Percentiles rank a stretch among this genome's conserved stretches.
Evolutionary conservation across 768 basidiomycete genomes (phyloP).

Genomic region (Collybia sp.): DNA sequence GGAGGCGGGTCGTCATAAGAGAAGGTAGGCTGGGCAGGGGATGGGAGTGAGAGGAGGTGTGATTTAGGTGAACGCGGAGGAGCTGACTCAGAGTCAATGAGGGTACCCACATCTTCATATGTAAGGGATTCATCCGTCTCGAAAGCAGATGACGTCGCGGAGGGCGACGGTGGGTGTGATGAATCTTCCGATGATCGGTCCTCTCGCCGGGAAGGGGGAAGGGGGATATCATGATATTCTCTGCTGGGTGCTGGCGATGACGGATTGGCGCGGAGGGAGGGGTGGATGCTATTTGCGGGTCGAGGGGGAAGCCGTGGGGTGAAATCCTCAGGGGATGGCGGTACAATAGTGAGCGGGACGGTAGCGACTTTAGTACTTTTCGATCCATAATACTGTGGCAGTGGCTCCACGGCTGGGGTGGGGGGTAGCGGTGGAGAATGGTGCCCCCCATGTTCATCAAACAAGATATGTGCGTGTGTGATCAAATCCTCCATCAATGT

Average conservation of each 20-base stretch:
- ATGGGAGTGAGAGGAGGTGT: background rate
- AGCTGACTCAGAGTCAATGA: background rate
- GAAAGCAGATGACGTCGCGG: constrained; percentile 15
- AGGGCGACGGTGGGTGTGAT: constrained; percentile 21
- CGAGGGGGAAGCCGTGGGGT: constrained; percentile 65
- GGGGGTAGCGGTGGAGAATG: constrained; percentile 71
- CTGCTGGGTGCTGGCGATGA: constrained; percentile 38
- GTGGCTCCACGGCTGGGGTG: constrained; percentile 61
- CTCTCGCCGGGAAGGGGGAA: constrained; percentile 18
- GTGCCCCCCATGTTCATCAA: constrained; percentile 46
- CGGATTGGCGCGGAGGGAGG: constrained; percentile 56
- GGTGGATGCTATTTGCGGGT: constrained; percentile 74
- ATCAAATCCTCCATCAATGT: constrained; percentile 85
- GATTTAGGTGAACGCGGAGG: background rate
- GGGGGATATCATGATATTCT: constrained; percentile 22
- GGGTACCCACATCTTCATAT: constrained; percentile 3
- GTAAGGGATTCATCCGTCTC: constrained; percentile 16
- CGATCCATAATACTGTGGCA: constrained; percentile 63
- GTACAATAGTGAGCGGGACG: constrained; percentile 31
- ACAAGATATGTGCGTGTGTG: constrained; percentile 58
- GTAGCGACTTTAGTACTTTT: constrained; percentile 62
- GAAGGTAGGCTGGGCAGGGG: constrained; percentile 1
- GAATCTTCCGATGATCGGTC: constrained; percentile 19
- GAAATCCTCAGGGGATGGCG: constrained; percentile 56
- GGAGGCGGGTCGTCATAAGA: too few species aligned